A percentile compares a stretch with the other conserved stretches of the same genome.
These are phyloP conservation scores for Phytopythium boreale DNA, from an alignment of 352 stramenopile genomes.

Conservation along the genomic window DNA sequence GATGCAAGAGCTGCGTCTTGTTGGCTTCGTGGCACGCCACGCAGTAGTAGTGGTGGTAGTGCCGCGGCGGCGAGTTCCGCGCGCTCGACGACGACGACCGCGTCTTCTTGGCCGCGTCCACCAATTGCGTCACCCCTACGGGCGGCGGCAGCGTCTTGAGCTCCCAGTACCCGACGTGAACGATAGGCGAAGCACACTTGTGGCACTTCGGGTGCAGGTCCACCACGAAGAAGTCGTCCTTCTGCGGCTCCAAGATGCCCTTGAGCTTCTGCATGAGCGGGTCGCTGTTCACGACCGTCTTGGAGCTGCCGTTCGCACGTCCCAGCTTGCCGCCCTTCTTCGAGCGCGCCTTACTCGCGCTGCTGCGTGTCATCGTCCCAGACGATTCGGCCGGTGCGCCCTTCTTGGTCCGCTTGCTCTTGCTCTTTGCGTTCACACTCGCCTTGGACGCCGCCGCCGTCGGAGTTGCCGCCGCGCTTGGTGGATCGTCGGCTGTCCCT, in stretches of 20 bases:
- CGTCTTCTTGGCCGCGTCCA: slow-evolving; percentile 79
- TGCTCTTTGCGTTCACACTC: slow-evolving; percentile 39
- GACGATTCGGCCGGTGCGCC: slow-evolving; percentile 45
- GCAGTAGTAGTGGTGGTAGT: slow-evolving; percentile 87
- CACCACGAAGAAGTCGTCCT: slow-evolving; percentile 99
- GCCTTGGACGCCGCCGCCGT: slow-evolving; percentile 23
- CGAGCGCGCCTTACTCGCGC: slow-evolving; percentile 63
- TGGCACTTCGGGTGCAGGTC: slow-evolving; percentile 90
- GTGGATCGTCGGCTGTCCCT: slow-evolving; percentile 8
- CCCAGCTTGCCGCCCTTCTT: slow-evolving; percentile 52
- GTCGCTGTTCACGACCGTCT: slow-evolving; percentile 86
- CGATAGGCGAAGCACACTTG: slow-evolving; percentile 85
- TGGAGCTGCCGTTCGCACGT: slow-evolving; percentile 45
- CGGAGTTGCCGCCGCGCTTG: slow-evolving; percentile 15
- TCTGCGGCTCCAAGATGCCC: slow-evolving; percentile 98
- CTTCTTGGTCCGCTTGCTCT: slow-evolving; percentile 62
- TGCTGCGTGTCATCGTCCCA: slow-evolving; percentile 46
- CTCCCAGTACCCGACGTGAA: slow-evolving; percentile 84
- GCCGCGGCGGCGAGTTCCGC: slow-evolving; percentile 61
- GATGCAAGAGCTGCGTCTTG: slow-evolving; percentile 74
- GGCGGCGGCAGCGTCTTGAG: slow-evolving; percentile 66
- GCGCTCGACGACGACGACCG: slow-evolving; percentile 51
- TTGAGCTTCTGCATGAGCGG: slow-evolving; percentile 98
- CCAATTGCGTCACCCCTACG: slow-evolving; percentile 65
- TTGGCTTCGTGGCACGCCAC: slow-evolving; percentile 59